Percentiles rank a stretch among this genome's conserved stretches.
These are phyloP conservation scores for Debaryomyces psychrophilus DNA, from an alignment of 1,139 yeast species.

Conservation along the genomic window DNA sequence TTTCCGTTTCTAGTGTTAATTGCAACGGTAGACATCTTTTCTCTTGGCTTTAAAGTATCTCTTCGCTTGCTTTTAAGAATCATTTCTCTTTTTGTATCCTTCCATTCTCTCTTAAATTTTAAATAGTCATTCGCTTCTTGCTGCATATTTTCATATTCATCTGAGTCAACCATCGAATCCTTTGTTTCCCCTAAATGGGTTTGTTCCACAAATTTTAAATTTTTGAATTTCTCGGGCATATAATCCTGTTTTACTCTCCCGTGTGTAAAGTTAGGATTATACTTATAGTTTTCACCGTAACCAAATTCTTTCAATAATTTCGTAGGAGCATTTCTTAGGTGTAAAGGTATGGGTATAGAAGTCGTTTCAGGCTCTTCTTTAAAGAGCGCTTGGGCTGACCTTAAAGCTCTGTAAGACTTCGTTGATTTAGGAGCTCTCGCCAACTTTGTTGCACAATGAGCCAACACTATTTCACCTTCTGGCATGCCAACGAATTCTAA, in stretches of 20 bases:
- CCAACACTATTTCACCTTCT: constrained; percentile 87
- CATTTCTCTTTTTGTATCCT: constrained; percentile 15
- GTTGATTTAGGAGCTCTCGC: constrained; percentile 88
- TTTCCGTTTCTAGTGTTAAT: not conserved
- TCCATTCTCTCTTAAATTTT: constrained; percentile 27
- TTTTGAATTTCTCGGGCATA: constrained; percentile 55
- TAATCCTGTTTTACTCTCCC: constrained; percentile 77
- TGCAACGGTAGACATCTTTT: not conserved
- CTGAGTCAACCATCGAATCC: constrained; percentile 31
- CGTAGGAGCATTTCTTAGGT: constrained; percentile 93
- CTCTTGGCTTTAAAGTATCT: not conserved
- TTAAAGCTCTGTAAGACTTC: constrained; percentile 78
- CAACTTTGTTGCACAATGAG: constrained; percentile 87
- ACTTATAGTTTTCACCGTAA: constrained; percentile 81
- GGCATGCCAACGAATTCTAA: constrained; percentile 95
- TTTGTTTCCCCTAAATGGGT: constrained; percentile 35
- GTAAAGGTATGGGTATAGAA: constrained; percentile 70
- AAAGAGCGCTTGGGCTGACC: constrained; percentile 61
- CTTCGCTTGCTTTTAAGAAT: not conserved
- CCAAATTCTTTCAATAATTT: constrained; percentile 85
- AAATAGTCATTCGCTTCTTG: constrained; percentile 31
- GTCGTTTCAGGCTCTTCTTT: constrained; percentile 65
- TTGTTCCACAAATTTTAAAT: constrained; percentile 39
- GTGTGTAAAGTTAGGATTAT: constrained; percentile 75
- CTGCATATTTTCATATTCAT: constrained; percentile 26